Percentiles rank a stretch among this genome's conserved stretches.
phyloP scores from a whole-genome alignment of 352 stramenopile species.

The Thraustotheca clavata region DNA sequence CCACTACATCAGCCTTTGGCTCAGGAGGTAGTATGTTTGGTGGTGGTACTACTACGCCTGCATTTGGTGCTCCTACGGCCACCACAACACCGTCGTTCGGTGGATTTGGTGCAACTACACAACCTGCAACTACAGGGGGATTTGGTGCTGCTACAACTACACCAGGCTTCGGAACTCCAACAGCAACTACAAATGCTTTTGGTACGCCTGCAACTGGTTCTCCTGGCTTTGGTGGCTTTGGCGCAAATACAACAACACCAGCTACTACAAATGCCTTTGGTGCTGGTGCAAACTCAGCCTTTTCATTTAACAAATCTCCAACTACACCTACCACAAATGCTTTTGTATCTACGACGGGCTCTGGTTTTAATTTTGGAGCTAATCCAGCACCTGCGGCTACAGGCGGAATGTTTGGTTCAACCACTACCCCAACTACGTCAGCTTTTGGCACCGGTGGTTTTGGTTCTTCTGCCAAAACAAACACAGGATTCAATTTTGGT shows the following conservation, averaged over 20 bases:
- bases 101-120: background rate
- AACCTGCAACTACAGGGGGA: background rate
- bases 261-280: background rate
- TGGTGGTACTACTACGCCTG: background rate
- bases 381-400: background rate
- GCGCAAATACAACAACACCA: background rate
- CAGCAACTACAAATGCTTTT: constrained; percentile 5
- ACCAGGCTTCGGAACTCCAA: background rate
- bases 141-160: constrained; percentile 12
- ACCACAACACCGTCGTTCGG: background rate
- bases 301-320: background rate
- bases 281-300: background rate
- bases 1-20: background rate
- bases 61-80: background rate
- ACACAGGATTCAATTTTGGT: background rate
- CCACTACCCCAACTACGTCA: constrained; percentile 27
- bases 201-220: constrained; percentile 11
- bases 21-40: background rate
- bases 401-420: background rate
- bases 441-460: constrained; percentile 30
- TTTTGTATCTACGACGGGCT: constrained; percentile 26
- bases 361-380: constrained; percentile 19
- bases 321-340: background rate
- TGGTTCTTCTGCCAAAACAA: background rate
- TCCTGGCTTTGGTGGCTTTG: background rate